Percentiles rank a stretch among this genome's conserved stretches.
These are phyloP conservation scores for Diplosphaera chodatii DNA, from an alignment of 139 green algal genomes.

Conservation along the genomic window DNA sequence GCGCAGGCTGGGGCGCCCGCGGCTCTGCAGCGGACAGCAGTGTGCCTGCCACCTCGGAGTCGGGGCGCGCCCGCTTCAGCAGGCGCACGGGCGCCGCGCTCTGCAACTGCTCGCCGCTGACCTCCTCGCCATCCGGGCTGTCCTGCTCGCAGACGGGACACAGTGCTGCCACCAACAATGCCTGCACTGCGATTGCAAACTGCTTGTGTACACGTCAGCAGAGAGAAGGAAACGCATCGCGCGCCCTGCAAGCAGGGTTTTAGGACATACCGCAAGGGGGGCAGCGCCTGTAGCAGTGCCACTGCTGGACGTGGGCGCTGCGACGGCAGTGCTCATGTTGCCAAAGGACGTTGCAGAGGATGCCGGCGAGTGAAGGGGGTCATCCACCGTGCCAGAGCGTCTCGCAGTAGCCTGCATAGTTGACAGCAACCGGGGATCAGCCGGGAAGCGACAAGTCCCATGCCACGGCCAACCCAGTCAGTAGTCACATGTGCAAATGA, in stretches of 20 bases:
- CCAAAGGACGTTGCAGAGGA: neutral
- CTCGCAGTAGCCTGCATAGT: neutral
- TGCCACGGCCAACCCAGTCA: no score
- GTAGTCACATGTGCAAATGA: no score
- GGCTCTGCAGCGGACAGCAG: neutral
- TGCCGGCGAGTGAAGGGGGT: neutral
- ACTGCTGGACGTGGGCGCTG: neutral
- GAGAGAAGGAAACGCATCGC: no score
- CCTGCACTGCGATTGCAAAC: no score
- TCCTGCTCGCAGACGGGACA: neutral
- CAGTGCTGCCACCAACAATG: no score
- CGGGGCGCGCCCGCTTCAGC: neutral
- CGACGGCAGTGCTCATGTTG: neutral
- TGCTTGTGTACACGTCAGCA: no score
- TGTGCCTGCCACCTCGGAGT: neutral
- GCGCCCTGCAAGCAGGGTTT: no score
- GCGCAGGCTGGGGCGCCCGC: no score
- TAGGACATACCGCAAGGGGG: constrained; percentile 21
- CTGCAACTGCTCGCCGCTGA: neutral
- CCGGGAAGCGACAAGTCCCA: no score
- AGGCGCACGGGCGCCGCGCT: neutral
- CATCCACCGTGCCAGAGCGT: neutral
- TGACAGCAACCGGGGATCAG: no score
- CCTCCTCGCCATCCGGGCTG: neutral
- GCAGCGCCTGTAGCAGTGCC: neutral